Evolutionary conservation across 495 filamentous ascomycete genomes (phyloP).

Genomic region (Rostrohypoxylon terebratum): DNA sequence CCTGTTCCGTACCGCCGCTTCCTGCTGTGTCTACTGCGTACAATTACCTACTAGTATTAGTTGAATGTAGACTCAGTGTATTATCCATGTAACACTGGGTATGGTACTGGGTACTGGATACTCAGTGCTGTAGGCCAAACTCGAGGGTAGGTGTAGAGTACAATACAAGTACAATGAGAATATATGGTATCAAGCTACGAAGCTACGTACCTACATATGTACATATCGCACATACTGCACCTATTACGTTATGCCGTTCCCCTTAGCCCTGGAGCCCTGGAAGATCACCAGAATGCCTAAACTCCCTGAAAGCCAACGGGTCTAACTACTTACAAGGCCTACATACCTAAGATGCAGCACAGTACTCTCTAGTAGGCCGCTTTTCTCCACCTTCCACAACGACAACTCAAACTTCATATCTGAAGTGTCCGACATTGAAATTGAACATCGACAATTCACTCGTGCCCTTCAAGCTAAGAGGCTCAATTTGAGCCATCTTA

Average conservation of each 20-base stretch:
- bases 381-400: slow-evolving; percentile 49
- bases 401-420: slow-evolving; percentile 45
- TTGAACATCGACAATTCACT: slow-evolving; percentile 21
- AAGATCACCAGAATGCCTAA: slow-evolving; percentile 45
- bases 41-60: too few species aligned
- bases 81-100: too few species aligned
- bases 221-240: slow-evolving; percentile 4
- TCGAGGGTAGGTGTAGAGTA: neutral
- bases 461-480: slow-evolving; percentile 31
- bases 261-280: slow-evolving; percentile 39
- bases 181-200: neutral
- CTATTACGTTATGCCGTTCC: slow-evolving; percentile 26
- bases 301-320: slow-evolving; percentile 26
- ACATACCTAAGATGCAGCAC: neutral
- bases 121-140: neutral
- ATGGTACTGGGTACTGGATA: neutral
- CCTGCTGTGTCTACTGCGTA: neutral
- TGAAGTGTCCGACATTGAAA: slow-evolving; percentile 30
- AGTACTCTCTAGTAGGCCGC: neutral
- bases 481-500: slow-evolving; percentile 42
- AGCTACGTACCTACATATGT: slow-evolving; percentile 17
- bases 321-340: neutral
- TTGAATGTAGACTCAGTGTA: too few species aligned
- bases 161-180: too few species aligned
- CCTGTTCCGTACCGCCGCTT: slow-evolving; percentile 9